Evolutionary conservation across 2,329 filamentous ascomycete species (phyloP), one percentile per base, ranked within the genome.

Genomic region (Colletotrichum sp.): DNA sequence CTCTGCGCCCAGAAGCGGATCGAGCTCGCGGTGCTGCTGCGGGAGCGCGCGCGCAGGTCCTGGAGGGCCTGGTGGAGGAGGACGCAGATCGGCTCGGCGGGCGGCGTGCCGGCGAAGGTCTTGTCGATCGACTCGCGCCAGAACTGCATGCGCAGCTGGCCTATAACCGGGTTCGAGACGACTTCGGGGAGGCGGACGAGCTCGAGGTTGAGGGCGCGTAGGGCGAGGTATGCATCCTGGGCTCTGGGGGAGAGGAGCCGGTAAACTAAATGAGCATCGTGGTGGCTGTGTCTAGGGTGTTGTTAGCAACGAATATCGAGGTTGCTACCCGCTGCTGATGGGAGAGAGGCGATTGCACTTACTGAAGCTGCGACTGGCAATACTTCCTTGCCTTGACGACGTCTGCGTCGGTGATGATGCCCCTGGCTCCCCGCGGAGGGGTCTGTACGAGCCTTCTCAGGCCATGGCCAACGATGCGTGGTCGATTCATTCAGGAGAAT

Each of bases 131-230:
- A 92, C 80, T 99, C 96, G 66, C 95, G 92, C 95, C 97, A 99
- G 88, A 99, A 99, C 84, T 98, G 95, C 85, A 98, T 93, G 78
- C 97, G 95, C 89, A 99, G 92, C 68, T 93, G 90, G 66, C 95
- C 96, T 76, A 99, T 94, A 6, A 93, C 94, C n/a, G 94, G 92
- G 76, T 94, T 97, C 63, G 95, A 97, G 24, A 97, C 96, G 15
- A 94, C 92, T 85, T 99, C 96, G 73, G 97, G 95, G 77, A 99
- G 94, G 73, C 95, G 92, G 60, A 96, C 95, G 76, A 98, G 91
- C 84, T 98, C 96, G 80, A 99, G 91, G 83, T 99, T 99, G 84
- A 99, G 93, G 67, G 96, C 94, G 78, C 96, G 94, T 74, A 99
- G 92, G 75, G 96, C 95, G 79, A 98, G 91, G 86, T 99, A 98